Evolutionary conservation across 345 rosid genomes (phyloP).

Genomic region (Clausena lansium): DNA sequence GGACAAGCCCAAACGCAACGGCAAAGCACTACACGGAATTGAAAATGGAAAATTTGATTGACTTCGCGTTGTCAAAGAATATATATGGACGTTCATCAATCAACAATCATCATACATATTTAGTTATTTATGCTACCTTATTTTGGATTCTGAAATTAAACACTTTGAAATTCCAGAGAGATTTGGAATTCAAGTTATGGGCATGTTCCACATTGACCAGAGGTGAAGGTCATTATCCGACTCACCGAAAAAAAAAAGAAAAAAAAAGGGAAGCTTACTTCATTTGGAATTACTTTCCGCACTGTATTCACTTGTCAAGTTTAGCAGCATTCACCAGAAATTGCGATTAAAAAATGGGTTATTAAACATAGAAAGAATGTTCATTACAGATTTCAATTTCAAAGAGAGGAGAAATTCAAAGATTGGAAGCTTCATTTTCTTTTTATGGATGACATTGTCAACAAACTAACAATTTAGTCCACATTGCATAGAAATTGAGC

Average conservation of each 20-base stretch:
- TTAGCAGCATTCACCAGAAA: background rate
- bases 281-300: background rate
- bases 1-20: no score
- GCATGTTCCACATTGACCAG: slow-evolving; percentile 4
- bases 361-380: background rate
- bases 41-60: no score
- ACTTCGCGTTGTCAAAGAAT: no score
- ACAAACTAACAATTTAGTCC: background rate
- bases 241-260: background rate
- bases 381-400: background rate
- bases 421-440: background rate
- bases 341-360: background rate
- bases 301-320: background rate
- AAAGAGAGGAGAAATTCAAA: background rate
- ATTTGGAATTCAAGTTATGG: background rate
- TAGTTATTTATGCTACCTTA: no score
- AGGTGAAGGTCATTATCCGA: background rate
- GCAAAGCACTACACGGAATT: no score
- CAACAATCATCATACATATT: no score
- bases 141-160: no score
- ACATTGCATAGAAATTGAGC: background rate
- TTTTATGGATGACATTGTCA: background rate
- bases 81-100: no score
- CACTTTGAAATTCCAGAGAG: background rate
- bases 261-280: background rate